These are phyloP conservation scores for Diaporthe citriasiana DNA, from an alignment of 2,329 filamentous ascomycete genomes.

Conservation along the genomic window DNA sequence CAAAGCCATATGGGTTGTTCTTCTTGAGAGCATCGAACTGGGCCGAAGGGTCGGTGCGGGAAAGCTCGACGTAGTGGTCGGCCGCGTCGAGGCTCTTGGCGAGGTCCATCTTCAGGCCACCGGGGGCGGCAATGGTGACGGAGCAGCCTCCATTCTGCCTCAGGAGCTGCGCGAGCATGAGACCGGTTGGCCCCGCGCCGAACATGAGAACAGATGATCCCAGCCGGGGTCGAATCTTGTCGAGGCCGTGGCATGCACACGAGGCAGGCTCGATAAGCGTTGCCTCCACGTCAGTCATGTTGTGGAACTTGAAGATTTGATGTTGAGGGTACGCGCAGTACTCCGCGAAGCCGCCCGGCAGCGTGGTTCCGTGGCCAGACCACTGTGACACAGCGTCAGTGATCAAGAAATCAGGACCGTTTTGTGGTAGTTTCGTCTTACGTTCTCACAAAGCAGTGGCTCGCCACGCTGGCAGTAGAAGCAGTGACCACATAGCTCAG, in stretches of 20 bases:
- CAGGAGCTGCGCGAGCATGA: constrained; percentile 74
- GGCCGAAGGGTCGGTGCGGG: constrained; percentile 66
- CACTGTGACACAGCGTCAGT: constrained; percentile 55
- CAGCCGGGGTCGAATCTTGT: constrained; percentile 76
- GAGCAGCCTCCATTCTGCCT: constrained; percentile 77
- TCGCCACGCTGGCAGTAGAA: constrained; percentile 81
- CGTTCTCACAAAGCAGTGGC: constrained; percentile 76
- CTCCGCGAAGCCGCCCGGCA: constrained; percentile 81
- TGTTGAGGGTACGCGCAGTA: constrained; percentile 69
- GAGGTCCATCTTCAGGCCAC: constrained; percentile 79
- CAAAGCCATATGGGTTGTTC: constrained; percentile 79
- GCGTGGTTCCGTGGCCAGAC: constrained; percentile 75
- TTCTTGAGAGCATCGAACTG: constrained; percentile 74
- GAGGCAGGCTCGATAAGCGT: constrained; percentile 79
- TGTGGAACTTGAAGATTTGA: constrained; percentile 75
- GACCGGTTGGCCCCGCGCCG: constrained; percentile 76
- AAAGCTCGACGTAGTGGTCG: constrained; percentile 68
- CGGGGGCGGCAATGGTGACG: constrained; percentile 77
- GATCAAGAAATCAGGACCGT: neutral
- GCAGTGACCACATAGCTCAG: constrained; percentile 78
- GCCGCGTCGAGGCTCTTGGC: constrained; percentile 70
- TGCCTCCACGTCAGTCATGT: constrained; percentile 77
- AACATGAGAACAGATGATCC: constrained; percentile 77
- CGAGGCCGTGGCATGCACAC: constrained; percentile 78
- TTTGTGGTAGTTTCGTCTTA: constrained; percentile 43